Conservation (phyloP, 345 rosid genomes). For the Kernera saxatilis region DNA sequence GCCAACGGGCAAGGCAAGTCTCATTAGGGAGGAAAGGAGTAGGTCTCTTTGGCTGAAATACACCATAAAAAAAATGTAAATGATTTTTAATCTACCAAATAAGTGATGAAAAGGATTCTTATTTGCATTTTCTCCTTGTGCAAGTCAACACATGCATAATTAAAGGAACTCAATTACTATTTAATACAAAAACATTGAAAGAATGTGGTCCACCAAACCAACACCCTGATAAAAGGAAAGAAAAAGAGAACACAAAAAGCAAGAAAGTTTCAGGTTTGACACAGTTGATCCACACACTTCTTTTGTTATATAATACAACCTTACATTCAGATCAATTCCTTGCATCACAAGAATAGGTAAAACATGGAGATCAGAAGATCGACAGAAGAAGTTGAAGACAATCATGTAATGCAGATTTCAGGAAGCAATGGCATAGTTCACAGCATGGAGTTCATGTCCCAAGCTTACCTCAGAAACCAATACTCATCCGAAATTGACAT, state of each 20-base stretch:
- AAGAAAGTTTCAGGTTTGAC: constrained; percentile 51
- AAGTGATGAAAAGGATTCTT: neutral
- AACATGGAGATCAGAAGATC: constrained; percentile 50
- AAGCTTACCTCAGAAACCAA: constrained; percentile 61
- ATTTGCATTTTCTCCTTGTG: neutral
- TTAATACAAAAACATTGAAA: constrained; percentile 40
- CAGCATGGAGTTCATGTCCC: constrained; percentile 74
- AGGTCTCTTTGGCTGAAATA: neutral
- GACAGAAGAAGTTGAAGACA: constrained; percentile 49
- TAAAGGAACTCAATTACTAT: neutral
- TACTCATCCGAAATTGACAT: constrained; percentile 65
- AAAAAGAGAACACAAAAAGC: constrained; percentile 36
- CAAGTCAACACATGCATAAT: constrained; percentile 19
- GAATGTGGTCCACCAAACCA: constrained; percentile 65
- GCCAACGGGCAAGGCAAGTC: neutral
- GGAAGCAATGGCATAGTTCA: constrained; percentile 78
- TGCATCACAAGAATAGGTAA: neutral
- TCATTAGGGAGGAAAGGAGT: neutral
- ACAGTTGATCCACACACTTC: constrained; percentile 43
- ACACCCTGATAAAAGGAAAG: constrained; percentile 38
- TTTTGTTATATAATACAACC: constrained; percentile 24
- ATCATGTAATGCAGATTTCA: constrained; percentile 70
- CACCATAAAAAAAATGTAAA: neutral
- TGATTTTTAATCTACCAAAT: neutral
- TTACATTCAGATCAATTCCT: neutral